A percentile compares a stretch with the other conserved stretches of the same genome.
Conservation (phyloP, 2,329 filamentous ascomycete genomes). For the Epichloe aotearoae region DNA sequence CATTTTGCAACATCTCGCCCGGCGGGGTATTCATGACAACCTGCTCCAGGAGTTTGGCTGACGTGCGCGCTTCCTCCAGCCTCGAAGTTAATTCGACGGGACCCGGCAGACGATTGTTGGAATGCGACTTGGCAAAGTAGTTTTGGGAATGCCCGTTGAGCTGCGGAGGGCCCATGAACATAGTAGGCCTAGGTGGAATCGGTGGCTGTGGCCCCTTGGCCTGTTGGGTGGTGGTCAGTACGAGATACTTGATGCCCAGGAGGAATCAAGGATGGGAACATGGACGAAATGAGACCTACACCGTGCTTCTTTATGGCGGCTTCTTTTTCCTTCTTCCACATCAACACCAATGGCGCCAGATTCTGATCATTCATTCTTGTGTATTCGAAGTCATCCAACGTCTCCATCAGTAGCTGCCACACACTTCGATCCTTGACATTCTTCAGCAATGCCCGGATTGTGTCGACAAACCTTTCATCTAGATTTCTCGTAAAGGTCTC, state of each 20-base stretch:
- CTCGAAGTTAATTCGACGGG: conserved; percentile 68
- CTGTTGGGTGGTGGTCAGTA: conserved; percentile 7
- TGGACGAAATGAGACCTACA: conserved; percentile 20
- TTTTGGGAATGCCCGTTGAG: conserved; percentile 34
- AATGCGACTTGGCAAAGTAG: conserved; percentile 42
- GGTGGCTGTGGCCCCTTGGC: conserved; percentile 9
- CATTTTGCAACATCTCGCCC: conserved; percentile 62
- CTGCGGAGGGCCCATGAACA: conserved; percentile 5
- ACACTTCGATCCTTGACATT: conserved; percentile 61
- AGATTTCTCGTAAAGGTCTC: conserved; percentile 81
- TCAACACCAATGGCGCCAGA: conserved; percentile 54
- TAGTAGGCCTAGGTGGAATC: conserved; percentile 7
- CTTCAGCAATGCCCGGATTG: conserved; percentile 61
- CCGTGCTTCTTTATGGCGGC: conserved; percentile 40
- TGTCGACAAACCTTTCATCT: conserved; percentile 70
- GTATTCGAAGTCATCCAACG: conserved; percentile 62
- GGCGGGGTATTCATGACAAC: conserved; percentile 76
- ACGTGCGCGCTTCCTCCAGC: conserved; percentile 81
- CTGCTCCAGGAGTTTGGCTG: conserved; percentile 83
- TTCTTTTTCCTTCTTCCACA: conserved; percentile 85
- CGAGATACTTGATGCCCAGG: background rate
- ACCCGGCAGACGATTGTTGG: conserved; percentile 42
- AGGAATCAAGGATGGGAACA: background rate
- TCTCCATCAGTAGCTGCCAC: conserved; percentile 77
- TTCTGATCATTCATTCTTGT: conserved; percentile 64